Evolutionary conservation across 1,139 yeast species (phyloP).

Genomic region (Scheffersomyces lignicola): DNA sequence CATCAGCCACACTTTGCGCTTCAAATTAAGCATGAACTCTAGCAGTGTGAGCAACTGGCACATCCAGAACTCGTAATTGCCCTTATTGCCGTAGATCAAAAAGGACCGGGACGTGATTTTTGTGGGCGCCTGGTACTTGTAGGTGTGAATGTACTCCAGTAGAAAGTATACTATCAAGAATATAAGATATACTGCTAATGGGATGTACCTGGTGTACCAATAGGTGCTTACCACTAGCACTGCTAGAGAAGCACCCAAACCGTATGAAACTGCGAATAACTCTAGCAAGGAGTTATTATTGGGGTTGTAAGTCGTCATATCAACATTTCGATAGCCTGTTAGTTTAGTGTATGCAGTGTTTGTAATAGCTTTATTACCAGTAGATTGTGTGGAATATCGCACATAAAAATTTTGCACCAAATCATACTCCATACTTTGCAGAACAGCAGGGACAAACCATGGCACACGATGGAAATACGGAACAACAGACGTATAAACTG

Average conservation of each 20-base stretch:
- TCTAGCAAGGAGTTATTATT: slow-evolving; percentile 22
- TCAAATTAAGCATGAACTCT: slow-evolving; percentile 22
- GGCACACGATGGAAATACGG: too few relatives aligned
- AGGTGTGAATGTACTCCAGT: slow-evolving; percentile 30
- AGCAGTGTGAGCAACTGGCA: slow-evolving; percentile 27
- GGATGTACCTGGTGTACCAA: slow-evolving; percentile 5
- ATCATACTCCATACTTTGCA: too few relatives aligned
- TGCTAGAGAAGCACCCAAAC: slow-evolving; percentile 23
- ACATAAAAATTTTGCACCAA: too few relatives aligned
- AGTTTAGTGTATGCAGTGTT: too few relatives aligned
- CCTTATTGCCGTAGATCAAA: slow-evolving; percentile 37
- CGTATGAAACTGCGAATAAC: slow-evolving; percentile 20
- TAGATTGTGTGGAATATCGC: too few relatives aligned
- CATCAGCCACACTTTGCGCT: slow-evolving; percentile 3
- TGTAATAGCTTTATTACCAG: too few relatives aligned
- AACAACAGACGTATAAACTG: too few relatives aligned
- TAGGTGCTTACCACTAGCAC: slow-evolving; percentile 6
- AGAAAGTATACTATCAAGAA: slow-evolving; percentile 26
- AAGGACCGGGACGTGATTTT: slow-evolving; percentile 31
- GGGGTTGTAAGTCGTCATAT: slow-evolving; percentile 12
- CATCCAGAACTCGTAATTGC: slow-evolving; percentile 32
- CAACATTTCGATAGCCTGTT: slow-evolving; percentile 3
- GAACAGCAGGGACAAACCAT: too few relatives aligned
- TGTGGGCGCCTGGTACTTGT: slow-evolving; percentile 24
- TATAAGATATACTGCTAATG: slow-evolving; percentile 19